A percentile compares a stretch with the other conserved stretches of the same genome.
Conservation (phyloP, 2,329 filamentous ascomycete species). For the Pseudogymnoascus sp. region DNA sequence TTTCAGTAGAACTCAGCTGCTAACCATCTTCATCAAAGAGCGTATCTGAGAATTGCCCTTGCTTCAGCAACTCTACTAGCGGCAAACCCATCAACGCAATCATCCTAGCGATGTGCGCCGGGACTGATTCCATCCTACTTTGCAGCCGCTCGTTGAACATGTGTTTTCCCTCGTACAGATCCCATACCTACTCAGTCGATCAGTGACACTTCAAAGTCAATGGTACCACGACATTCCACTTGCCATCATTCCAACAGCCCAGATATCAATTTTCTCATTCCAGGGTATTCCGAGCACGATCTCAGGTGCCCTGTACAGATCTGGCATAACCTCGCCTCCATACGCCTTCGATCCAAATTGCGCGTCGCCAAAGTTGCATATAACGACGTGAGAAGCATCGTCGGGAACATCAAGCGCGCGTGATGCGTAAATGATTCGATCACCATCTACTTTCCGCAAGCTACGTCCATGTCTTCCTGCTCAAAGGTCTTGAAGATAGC, state of each 20-base stretch:
- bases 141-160: constrained; percentile 11
- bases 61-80: constrained; percentile 25
- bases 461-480: constrained; percentile 12
- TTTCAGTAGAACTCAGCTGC: background rate
- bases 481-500: constrained; percentile 25
- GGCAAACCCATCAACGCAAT: constrained; percentile 34
- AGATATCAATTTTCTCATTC: constrained; percentile 23
- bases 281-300: constrained; percentile 19
- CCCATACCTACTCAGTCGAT: constrained; percentile 11
- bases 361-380: constrained; percentile 27
- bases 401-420: constrained; percentile 17
- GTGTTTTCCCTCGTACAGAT: constrained; percentile 14
- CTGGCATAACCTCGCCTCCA: constrained; percentile 19
- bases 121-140: constrained; percentile 23
- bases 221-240: background rate
- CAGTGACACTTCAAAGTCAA: background rate
- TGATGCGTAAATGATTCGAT: constrained; percentile 25
- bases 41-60: background rate
- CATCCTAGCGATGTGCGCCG: constrained; percentile 35
- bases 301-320: constrained; percentile 22
- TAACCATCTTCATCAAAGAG: constrained; percentile 14
- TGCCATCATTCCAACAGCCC: constrained; percentile 23
- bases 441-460: constrained; percentile 24
- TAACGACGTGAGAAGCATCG: constrained; percentile 15
- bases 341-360: constrained; percentile 14